phyloP scores from a whole-genome alignment of 345 rosid species.

The Ailanthus altissimus region DNA sequence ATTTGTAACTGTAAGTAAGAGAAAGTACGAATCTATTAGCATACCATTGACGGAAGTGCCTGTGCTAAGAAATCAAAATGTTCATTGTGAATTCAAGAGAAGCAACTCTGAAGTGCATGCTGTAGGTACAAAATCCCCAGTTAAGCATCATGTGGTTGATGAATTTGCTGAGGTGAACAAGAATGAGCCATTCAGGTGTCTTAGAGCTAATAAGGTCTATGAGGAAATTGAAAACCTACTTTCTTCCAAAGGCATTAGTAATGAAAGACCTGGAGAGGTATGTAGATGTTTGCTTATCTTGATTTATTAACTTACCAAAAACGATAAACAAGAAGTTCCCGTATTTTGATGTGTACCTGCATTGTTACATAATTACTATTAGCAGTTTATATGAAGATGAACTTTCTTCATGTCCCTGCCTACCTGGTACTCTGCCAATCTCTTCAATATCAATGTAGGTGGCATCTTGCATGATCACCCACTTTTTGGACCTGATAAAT shows the following conservation, averaged over 20 bases:
- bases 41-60: slow-evolving; percentile 72
- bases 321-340: background rate
- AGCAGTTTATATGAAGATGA: background rate
- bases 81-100: slow-evolving; percentile 34
- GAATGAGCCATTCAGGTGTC: slow-evolving; percentile 38
- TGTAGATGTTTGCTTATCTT: slow-evolving; percentile 22
- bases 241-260: slow-evolving; percentile 33
- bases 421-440: background rate
- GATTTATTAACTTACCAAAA: background rate
- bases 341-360: background rate
- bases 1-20: slow-evolving; percentile 71
- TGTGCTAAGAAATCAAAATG: slow-evolving; percentile 60
- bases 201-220: slow-evolving; percentile 27
- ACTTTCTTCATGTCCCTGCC: background rate
- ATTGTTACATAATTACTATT: background rate
- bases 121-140: slow-evolving; percentile 31
- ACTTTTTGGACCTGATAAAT: background rate
- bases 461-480: background rate
- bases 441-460: background rate
- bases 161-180: slow-evolving; percentile 34
- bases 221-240: slow-evolving; percentile 33
- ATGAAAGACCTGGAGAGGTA: slow-evolving; percentile 46
- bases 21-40: slow-evolving; percentile 67
- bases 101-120: slow-evolving; percentile 36
- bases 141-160: slow-evolving; percentile 34